Percentiles rank a stretch among this genome's conserved stretches.
phyloP scores from a whole-genome alignment of 306 rosid genomes.

The Glycine soja region DNA sequence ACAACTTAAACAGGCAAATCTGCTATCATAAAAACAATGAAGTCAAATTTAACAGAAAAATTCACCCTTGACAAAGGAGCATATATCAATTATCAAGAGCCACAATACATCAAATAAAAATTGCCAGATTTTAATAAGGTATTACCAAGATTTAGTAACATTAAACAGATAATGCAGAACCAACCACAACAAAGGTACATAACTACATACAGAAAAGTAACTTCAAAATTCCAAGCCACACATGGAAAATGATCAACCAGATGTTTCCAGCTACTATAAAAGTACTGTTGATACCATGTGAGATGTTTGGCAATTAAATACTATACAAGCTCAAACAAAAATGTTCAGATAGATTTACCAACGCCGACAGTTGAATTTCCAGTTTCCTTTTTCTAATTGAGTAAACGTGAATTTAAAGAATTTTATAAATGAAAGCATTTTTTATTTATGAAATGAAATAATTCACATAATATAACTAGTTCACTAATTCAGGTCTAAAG shows the following conservation, averaged over 20 bases:
- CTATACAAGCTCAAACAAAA: slow-evolving; percentile 21
- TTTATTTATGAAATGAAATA: slow-evolving; percentile 19
- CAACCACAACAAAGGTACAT: slow-evolving; percentile 14
- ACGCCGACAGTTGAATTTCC: slow-evolving; percentile 15
- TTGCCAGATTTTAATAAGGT: slow-evolving; percentile 12
- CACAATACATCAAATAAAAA: slow-evolving; percentile 36
- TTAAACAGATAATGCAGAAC: slow-evolving; percentile 4
- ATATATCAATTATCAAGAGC: background rate
- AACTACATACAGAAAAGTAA: background rate
- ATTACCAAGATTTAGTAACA: background rate
- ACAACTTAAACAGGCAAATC: slow-evolving; percentile 27
- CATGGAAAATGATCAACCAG: slow-evolving; percentile 20
- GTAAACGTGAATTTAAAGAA: slow-evolving; percentile 19
- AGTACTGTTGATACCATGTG: slow-evolving; percentile 31
- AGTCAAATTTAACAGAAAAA: background rate
- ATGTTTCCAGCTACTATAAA: slow-evolving; percentile 35
- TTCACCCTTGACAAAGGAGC: slow-evolving; percentile 16
- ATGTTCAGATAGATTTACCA: slow-evolving; percentile 12
- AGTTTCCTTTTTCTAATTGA: slow-evolving; percentile 10
- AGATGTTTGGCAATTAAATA: slow-evolving; percentile 14
- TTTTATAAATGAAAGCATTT: slow-evolving; percentile 21
- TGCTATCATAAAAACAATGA: slow-evolving; percentile 13
- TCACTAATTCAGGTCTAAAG: slow-evolving; percentile 20
- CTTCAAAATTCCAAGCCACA: background rate
- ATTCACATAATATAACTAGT: slow-evolving; percentile 30